Conservation (phyloP, 352 stramenopile species). For the Pythium biforme region DNA sequence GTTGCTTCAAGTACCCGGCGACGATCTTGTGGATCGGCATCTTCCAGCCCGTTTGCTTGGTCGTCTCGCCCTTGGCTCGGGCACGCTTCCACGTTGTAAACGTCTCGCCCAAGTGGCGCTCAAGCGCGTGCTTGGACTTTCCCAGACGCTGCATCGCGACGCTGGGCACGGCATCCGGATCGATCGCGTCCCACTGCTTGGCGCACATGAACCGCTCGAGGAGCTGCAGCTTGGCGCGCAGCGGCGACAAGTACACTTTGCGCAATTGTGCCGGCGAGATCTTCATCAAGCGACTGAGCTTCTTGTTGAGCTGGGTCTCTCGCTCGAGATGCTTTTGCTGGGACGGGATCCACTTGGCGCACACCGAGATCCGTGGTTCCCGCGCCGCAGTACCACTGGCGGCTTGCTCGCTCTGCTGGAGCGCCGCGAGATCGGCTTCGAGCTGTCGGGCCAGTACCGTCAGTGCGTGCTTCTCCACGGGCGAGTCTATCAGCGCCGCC, state of each 20-base stretch:
- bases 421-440: background rate
- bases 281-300: conserved; percentile 45
- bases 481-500: conserved; percentile 33
- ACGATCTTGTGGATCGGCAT: conserved; percentile 49
- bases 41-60: conserved; percentile 13
- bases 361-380: conserved; percentile 30
- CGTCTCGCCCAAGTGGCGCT: conserved; percentile 32
- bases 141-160: conserved; percentile 47
- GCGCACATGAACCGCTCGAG: conserved; percentile 49
- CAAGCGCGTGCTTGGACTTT: conserved; percentile 36
- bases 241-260: conserved; percentile 43
- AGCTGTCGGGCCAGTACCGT: conserved; percentile 22
- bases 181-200: conserved; percentile 43
- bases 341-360: conserved; percentile 57
- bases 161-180: conserved; percentile 40
- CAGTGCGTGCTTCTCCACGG: conserved; percentile 29
- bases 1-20: conserved; percentile 30
- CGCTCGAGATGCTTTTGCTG: conserved; percentile 50
- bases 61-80: conserved; percentile 32
- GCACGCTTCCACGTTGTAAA: conserved; percentile 34
- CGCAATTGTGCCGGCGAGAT: conserved; percentile 37
- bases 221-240: conserved; percentile 37
- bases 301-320: conserved; percentile 46
- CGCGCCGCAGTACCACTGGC: background rate
- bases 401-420: background rate